Percentiles rank a stretch among this genome's conserved stretches.
Evolutionary conservation across 306 rosid genomes (phyloP).

Genomic region (Acacia confusa): DNA sequence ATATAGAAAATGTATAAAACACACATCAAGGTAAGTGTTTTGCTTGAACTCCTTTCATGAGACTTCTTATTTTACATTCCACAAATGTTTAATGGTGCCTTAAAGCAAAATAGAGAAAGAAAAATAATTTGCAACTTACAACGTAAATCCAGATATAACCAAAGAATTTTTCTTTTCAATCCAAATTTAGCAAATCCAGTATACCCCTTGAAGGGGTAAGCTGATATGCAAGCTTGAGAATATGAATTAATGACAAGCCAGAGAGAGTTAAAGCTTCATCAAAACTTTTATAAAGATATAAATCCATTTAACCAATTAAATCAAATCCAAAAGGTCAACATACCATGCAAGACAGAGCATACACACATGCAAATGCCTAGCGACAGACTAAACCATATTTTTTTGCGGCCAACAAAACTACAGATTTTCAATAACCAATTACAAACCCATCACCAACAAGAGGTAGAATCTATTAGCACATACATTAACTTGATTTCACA

Average conservation of each 20-base stretch:
- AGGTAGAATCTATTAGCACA: neutral
- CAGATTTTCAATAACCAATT: neutral
- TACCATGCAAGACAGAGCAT: neutral
- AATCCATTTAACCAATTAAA: neutral
- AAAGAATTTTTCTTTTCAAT: neutral
- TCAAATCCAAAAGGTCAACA: neutral
- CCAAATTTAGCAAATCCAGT: slow-evolving; percentile 26
- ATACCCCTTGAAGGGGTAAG: slow-evolving; percentile 31
- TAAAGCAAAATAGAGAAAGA: too few relatives aligned
- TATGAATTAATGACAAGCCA: neutral
- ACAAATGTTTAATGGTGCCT: too few relatives aligned
- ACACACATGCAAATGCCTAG: neutral
- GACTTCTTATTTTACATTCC: too few relatives aligned
- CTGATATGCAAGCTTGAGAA: slow-evolving; percentile 33
- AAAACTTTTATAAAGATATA: neutral
- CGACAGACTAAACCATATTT: neutral
- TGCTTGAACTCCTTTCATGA: too few relatives aligned
- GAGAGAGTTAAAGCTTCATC: neutral
- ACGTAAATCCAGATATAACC: neutral
- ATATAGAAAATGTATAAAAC: too few relatives aligned
- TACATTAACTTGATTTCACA: neutral
- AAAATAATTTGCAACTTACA: slow-evolving; percentile 1
- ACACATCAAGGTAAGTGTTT: too few relatives aligned
- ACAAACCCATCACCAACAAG: neutral
- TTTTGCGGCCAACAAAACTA: neutral